These are phyloP conservation scores for Sphagnum contortum DNA, from an alignment of 225 moss, liverwort and hornwort genomes.

Conservation along the genomic window DNA sequence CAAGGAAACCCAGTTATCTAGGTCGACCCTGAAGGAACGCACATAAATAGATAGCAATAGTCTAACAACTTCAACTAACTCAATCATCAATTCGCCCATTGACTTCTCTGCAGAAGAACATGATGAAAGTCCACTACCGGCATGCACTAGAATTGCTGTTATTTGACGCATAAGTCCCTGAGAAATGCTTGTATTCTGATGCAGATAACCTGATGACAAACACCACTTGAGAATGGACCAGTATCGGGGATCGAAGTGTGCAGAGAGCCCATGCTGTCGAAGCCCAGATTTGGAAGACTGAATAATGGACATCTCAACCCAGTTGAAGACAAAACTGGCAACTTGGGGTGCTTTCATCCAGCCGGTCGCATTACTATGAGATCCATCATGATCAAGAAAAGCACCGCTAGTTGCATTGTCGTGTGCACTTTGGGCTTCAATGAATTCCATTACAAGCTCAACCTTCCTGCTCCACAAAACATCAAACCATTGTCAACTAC, in stretches of 20 bases:
- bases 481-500: neutral
- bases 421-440: slow-evolving; percentile 19
- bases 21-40: slow-evolving; percentile 71
- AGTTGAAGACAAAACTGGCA: slow-evolving; percentile 69
- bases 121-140: slow-evolving; percentile 9
- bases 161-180: slow-evolving; percentile 66
- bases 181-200: slow-evolving; percentile 50
- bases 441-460: slow-evolving; percentile 45
- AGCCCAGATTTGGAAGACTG: slow-evolving; percentile 52
- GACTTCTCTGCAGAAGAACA: slow-evolving; percentile 5
- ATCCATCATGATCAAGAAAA: neutral
- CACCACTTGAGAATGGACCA: slow-evolving; percentile 77
- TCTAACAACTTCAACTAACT: slow-evolving; percentile 28
- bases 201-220: slow-evolving; percentile 46
- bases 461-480: slow-evolving; percentile 50
- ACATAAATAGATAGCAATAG: slow-evolving; percentile 55
- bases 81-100: slow-evolving; percentile 8
- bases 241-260: slow-evolving; percentile 61
- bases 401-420: slow-evolving; percentile 3
- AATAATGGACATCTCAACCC: slow-evolving; percentile 75
- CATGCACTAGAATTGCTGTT: slow-evolving; percentile 1
- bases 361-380: slow-evolving; percentile 14
- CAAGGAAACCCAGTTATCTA: slow-evolving; percentile 83
- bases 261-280: slow-evolving; percentile 16
- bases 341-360: slow-evolving; percentile 68